A percentile compares a stretch with the other conserved stretches of the same genome.
These are phyloP conservation scores for Dissophora globulifera DNA, from an alignment of 192 early-diverging fungal species.

Conservation along the genomic window DNA sequence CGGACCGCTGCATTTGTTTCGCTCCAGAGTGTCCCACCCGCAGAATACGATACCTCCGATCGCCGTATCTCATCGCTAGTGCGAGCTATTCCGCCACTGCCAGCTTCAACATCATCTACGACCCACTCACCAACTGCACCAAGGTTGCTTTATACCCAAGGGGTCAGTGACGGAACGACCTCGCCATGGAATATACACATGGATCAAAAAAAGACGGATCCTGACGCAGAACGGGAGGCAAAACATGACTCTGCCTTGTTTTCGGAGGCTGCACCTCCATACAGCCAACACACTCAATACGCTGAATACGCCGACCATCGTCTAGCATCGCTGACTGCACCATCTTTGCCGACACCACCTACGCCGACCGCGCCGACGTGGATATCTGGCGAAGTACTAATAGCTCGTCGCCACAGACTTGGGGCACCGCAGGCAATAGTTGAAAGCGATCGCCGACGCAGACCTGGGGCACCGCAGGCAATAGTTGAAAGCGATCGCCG, in stretches of 20 bases:
- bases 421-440: not conserved
- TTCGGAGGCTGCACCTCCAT: constrained; percentile 4
- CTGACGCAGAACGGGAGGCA: too few relatives aligned
- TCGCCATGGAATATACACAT: not conserved
- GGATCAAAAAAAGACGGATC: not conserved
- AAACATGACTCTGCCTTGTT: not conserved
- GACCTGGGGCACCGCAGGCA: too few relatives aligned
- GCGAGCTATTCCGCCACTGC: not conserved
- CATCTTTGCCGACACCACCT: constrained; percentile 14
- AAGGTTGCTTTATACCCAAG: not conserved
- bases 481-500: too few relatives aligned
- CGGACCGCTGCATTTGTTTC: not conserved
- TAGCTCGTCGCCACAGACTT: not conserved
- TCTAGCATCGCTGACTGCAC: not conserved
- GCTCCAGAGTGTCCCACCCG: too few relatives aligned
- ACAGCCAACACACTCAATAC: not conserved
- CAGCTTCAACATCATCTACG: not conserved
- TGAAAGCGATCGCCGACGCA: not conserved
- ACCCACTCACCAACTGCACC: constrained; percentile 2
- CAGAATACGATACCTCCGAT: too few relatives aligned
- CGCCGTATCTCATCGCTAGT: not conserved
- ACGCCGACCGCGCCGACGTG: constrained; percentile 3
- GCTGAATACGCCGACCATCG: not conserved
- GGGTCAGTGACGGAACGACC: not conserved
- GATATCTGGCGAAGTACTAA: not conserved